Percentiles rank a stretch among this genome's conserved stretches.
These are phyloP conservation scores for Cytidiella melzeri DNA, from an alignment of 768 basidiomycete species.

Conservation along the genomic window DNA sequence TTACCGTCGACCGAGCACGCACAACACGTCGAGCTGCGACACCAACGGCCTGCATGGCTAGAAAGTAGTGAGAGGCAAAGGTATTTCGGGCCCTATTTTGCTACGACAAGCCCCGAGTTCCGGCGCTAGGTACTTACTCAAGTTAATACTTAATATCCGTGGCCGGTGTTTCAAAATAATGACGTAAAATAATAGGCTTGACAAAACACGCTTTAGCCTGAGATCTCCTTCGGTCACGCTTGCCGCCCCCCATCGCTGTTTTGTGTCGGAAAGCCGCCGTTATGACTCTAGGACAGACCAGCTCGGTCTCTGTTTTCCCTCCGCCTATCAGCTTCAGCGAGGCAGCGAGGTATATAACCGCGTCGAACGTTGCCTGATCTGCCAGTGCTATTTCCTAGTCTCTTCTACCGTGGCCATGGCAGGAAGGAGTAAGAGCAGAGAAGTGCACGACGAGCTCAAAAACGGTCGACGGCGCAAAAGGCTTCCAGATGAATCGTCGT, in stretches of 20 bases:
- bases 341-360: too few species aligned
- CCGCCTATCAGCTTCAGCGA: background rate
- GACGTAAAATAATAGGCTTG: background rate
- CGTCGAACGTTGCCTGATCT: too few species aligned
- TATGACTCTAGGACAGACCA: conserved; percentile 10
- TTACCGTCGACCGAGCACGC: conserved; percentile 24
- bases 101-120: background rate
- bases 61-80: conserved; percentile 6
- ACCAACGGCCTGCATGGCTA: conserved; percentile 31
- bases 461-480: conserved; percentile 36
- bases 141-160: background rate
- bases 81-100: background rate
- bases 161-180: background rate
- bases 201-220: background rate
- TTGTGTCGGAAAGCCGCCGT: conserved; percentile 2
- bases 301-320: background rate
- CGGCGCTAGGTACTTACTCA: background rate
- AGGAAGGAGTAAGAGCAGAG: conserved; percentile 24
- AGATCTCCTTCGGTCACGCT: background rate
- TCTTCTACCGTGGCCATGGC: conserved; percentile 2
- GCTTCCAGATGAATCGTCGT: conserved; percentile 44
- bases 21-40: conserved; percentile 36
- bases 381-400: too few species aligned
- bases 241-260: too few species aligned
- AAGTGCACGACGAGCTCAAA: conserved; percentile 41